Percentiles rank a stretch among this genome's conserved stretches.
Evolutionary conservation across 306 rosid genomes (phyloP).

Genomic region (Pterocarpus macrocarpus): DNA sequence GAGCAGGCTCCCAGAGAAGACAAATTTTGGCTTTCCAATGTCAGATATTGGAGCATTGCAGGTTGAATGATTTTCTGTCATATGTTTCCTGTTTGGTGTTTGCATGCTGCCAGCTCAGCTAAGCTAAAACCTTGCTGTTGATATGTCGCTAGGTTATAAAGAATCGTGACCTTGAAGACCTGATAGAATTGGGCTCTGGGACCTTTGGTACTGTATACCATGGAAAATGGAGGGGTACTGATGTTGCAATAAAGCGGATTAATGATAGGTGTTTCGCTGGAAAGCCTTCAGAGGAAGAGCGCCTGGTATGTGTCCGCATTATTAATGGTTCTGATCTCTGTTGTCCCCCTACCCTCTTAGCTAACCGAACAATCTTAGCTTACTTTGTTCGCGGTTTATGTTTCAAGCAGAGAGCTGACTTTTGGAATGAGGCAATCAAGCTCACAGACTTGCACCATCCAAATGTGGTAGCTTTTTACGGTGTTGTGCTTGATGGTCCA

Average conservation of each 20-base stretch:
- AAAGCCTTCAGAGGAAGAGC: conserved; percentile 88
- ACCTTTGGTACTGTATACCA: conserved; percentile 82
- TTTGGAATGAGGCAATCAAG: conserved; percentile 98
- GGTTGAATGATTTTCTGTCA: conserved; percentile 59
- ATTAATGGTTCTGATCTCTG: conserved; percentile 33
- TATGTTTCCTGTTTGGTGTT: conserved; percentile 30
- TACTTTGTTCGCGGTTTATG: conserved; percentile 31
- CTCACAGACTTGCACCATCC: conserved; percentile 98
- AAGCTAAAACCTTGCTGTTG: conserved; percentile 32
- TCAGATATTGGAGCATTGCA: conserved; percentile 85
- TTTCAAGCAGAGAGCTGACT: conserved; percentile 78
- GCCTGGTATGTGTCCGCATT: conserved; percentile 64
- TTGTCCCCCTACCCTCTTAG: conserved; percentile 10
- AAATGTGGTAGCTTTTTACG: conserved; percentile 94
- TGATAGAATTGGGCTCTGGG: conserved; percentile 60
- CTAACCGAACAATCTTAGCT: conserved; percentile 14
- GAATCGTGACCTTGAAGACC: conserved; percentile 91
- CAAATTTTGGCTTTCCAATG: conserved; percentile 73
- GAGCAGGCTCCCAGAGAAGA: conserved; percentile 62
- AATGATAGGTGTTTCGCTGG: conserved; percentile 94
- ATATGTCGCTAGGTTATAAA: conserved; percentile 68
- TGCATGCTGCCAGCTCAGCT: conserved; percentile 35
- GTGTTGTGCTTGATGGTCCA: conserved; percentile 92
- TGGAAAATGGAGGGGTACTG: conserved; percentile 97
- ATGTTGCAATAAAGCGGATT: conserved; percentile 92